Evolutionary conservation across 2,329 filamentous ascomycete species (phyloP).

Genomic region (Aureobasidium vineae): DNA sequence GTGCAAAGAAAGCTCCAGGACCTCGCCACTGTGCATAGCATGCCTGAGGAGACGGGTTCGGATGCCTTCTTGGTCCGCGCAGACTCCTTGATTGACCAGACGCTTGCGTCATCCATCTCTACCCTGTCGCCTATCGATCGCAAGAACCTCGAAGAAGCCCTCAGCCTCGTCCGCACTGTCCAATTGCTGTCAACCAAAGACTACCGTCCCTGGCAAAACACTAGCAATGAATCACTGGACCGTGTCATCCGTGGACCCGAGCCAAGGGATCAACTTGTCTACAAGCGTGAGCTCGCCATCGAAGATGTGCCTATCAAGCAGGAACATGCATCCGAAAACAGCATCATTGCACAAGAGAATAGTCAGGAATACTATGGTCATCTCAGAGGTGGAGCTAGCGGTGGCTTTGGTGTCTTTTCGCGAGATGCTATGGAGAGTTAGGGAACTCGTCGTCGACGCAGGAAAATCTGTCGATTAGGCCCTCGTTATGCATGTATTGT

Average conservation of each 20-base stretch:
- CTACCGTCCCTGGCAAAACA: neutral
- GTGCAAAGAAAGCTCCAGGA: neutral
- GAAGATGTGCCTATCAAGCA: neutral
- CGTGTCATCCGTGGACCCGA: neutral
- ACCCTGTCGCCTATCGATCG: neutral
- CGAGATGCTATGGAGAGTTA: conserved; percentile 6
- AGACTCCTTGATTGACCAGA: conserved; percentile 7
- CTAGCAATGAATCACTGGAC: neutral
- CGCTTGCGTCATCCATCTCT: neutral
- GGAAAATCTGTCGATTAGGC: neutral
- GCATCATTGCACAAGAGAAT: neutral
- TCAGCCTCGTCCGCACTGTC: conserved; percentile 8
- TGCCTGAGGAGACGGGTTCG: neutral
- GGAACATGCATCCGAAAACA: neutral
- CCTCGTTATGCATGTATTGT: neutral
- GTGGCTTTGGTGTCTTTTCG: neutral
- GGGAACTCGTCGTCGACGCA: neutral
- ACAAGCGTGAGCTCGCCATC: neutral
- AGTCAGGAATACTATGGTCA: neutral
- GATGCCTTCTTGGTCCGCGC: conserved; percentile 11
- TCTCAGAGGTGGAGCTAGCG: neutral
- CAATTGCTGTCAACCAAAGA: neutral
- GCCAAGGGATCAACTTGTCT: neutral
- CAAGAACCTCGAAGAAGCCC: conserved; percentile 17
- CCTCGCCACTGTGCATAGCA: neutral